These are phyloP conservation scores for Lagenidium sp. DNA, from an alignment of 352 stramenopile species.

Conservation along the genomic window DNA sequence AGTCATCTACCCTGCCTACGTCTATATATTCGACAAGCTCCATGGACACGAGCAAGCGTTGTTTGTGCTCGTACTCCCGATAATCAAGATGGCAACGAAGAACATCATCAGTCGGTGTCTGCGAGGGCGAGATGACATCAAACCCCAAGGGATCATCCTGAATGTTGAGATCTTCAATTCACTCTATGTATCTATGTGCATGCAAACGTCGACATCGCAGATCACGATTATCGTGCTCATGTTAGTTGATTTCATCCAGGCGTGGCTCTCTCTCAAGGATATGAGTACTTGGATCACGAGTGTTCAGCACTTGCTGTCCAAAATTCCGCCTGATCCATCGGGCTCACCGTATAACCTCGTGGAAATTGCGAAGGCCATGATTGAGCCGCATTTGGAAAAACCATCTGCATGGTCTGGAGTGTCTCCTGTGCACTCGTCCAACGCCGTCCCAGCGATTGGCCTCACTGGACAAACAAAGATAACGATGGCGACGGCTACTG, in stretches of 20 bases:
- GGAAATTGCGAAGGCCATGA: no score
- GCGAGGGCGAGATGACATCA: conserved; percentile 11
- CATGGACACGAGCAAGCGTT: conserved; percentile 4
- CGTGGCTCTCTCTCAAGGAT: conserved; percentile 2
- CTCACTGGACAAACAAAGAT: no score
- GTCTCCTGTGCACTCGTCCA: no score
- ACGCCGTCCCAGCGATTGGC: no score
- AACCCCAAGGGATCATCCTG: conserved; percentile 10
- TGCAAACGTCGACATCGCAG: conserved; percentile 2
- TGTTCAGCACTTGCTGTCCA: neutral
- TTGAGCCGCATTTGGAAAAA: no score
- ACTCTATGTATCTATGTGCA: conserved; percentile 9
- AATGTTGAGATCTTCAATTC: conserved; percentile 10
- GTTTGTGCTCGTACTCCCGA: conserved; percentile 16
- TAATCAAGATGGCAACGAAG: conserved; percentile 29
- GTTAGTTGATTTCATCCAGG: conserved; percentile 3
- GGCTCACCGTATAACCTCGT: no score
- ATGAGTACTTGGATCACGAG: neutral
- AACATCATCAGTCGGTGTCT: conserved; percentile 18
- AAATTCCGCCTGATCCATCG: no score
- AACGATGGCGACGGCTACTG: no score
- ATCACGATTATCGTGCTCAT: conserved; percentile 4
- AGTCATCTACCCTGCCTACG: conserved; percentile 9
- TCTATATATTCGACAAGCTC: conserved; percentile 4
- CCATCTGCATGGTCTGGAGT: no score